A percentile compares a stretch with the other conserved stretches of the same genome.
phyloP scores from a whole-genome alignment of 1,284 basidiomycete species.

The Ustilago trichophora region DNA sequence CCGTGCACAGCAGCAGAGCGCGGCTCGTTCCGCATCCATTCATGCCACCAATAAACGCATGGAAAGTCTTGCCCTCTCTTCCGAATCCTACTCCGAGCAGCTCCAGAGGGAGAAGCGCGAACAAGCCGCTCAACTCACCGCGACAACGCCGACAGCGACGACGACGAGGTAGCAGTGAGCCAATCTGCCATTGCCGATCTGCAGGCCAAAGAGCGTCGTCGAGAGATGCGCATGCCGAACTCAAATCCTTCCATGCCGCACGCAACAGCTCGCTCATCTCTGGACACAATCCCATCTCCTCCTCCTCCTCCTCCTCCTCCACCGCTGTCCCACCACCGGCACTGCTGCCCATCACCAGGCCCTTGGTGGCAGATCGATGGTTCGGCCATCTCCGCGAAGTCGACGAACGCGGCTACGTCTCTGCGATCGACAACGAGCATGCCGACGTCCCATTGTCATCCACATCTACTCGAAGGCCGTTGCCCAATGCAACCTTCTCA shows the following conservation, averaged over 20 bases:
- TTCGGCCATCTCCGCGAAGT: slow-evolving; percentile 60
- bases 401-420: slow-evolving; percentile 51
- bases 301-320: no score
- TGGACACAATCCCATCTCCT: no score
- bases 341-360: no score
- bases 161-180: slow-evolving; percentile 20
- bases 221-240: slow-evolving; percentile 43
- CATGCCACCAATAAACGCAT: slow-evolving; percentile 37
- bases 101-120: slow-evolving; percentile 29
- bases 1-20: slow-evolving; percentile 17
- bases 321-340: no score
- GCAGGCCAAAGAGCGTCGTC: slow-evolving; percentile 33
- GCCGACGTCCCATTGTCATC: slow-evolving; percentile 43
- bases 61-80: slow-evolving; percentile 30
- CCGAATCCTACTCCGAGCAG: slow-evolving; percentile 48
- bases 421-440: slow-evolving; percentile 52
- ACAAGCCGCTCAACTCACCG: background rate
- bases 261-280: slow-evolving; percentile 7
- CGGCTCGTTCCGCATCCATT: slow-evolving; percentile 11
- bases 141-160: slow-evolving; percentile 18
- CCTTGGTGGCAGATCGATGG: slow-evolving; percentile 30
- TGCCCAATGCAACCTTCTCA: slow-evolving; percentile 47
- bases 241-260: slow-evolving; percentile 21
- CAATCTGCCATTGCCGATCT: slow-evolving; percentile 39
- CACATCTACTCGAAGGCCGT: slow-evolving; percentile 60